Evolutionary conservation across 306 rosid genomes (phyloP), one percentile per base, ranked within the genome.

Genomic region (Lathyrus aphaca): DNA sequence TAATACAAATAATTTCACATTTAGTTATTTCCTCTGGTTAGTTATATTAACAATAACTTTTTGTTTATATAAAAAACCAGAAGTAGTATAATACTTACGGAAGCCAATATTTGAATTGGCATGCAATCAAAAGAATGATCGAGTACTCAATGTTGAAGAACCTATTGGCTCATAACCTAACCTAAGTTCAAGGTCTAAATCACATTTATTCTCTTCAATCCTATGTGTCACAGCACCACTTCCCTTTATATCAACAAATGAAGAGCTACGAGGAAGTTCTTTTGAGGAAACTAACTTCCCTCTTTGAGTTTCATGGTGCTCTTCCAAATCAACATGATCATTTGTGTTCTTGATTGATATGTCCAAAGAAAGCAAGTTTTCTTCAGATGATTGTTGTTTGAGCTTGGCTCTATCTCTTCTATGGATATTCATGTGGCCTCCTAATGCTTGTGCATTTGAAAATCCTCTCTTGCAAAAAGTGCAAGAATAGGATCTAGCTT

Each of bases 371-470:
- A 72, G 64, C 58, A 67, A 53, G 38, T 63, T 83, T 51, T 87
- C 86, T 38, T 85, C 91, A 8, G 77, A 77, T 11, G 81, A 78
- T 74, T 87, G 96, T 37, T 78, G 96, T 38, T 78, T 84, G 42
- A 90, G 81, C 42, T 68, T 76, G 12, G 91, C 96, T 64, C 88
- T 83, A 18, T 87, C 95, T 81, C 84, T 84, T 73, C 96, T 76
- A 51, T 90, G 96, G 37, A 85, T 84, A 48, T 89, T 89, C 96
- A 89, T 89, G 77, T 89, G 96, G 42, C 93, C 96, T 8, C 96
- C 95, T 7, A 90, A 84, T 17, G 96, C 96, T 23, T 90, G 96
- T 19, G 96, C 96, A 64, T 86, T 87, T 25, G 91, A 85, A 64
- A 90, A 90, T 0, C 89, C 91, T 74, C 84, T 84, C 75, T 66